phyloP scores from a whole-genome alignment of 2,329 filamentous ascomycete species.

The Aspergillus japonicus region DNA sequence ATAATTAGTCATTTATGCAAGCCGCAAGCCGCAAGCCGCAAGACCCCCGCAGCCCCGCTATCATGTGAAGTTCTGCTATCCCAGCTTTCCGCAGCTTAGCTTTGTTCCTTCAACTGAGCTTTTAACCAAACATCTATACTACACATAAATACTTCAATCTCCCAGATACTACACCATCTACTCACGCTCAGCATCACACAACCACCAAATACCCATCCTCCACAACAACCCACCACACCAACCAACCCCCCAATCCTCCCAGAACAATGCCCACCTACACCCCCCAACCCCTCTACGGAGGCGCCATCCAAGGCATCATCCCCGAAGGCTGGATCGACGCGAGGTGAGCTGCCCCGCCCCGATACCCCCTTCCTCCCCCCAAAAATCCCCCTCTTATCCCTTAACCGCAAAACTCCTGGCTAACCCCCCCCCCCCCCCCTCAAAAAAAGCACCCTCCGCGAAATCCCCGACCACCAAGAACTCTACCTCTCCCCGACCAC shows the following conservation, averaged over 20 bases:
- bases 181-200: not conserved
- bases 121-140: not conserved
- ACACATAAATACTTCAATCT: not conserved
- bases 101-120: not conserved
- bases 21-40: not conserved
- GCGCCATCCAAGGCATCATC: constrained; percentile 34
- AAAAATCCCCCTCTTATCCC: not conserved
- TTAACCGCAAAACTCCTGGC: not conserved
- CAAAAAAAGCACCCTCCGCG: constrained; percentile 30
- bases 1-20: not conserved
- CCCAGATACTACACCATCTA: not conserved
- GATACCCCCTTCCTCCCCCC: constrained; percentile 9
- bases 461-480: constrained; percentile 69
- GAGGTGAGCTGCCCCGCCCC: constrained; percentile 24
- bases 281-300: constrained; percentile 36
- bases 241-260: not conserved
- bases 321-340: constrained; percentile 38
- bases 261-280: constrained; percentile 14
- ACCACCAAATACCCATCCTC: not conserved
- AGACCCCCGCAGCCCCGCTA: not conserved
- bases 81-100: no score
- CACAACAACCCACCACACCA: not conserved
- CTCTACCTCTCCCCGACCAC: constrained; percentile 82
- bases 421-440: no score
- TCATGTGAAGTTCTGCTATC: not conserved